Percentiles rank a stretch among this genome's conserved stretches.
Evolutionary conservation across 2,329 filamentous ascomycete species (phyloP).

Genomic region (Biscogniauxia marginata): DNA sequence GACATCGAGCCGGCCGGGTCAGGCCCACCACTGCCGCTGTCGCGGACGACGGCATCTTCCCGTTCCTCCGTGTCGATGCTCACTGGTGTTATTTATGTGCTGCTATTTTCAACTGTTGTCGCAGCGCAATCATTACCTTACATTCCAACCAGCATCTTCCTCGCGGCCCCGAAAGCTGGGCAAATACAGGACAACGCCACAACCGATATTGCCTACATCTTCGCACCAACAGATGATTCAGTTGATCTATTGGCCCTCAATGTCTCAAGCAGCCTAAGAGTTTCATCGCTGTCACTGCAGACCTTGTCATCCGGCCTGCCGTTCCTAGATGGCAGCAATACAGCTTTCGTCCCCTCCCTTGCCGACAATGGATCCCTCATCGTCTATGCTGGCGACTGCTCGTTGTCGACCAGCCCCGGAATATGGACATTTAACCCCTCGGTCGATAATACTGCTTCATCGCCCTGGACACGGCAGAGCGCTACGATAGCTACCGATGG

Average conservation of each 20-base stretch:
- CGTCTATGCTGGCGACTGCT: conserved; percentile 74
- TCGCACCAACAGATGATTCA: conserved; percentile 53
- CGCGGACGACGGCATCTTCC: conserved; percentile 22
- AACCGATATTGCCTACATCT: conserved; percentile 64
- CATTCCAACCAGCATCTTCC: conserved; percentile 71
- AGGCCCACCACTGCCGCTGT: not conserved
- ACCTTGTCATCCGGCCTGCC: conserved; percentile 58
- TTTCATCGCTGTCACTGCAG: conserved; percentile 43
- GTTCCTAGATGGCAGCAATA: conserved; percentile 55
- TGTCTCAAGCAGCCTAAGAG: conserved; percentile 55
- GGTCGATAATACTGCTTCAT: conserved; percentile 34
- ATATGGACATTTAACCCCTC: conserved; percentile 68
- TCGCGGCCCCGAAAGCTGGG: conserved; percentile 47
- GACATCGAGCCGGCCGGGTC: conserved; percentile 20
- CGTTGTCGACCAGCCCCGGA: conserved; percentile 47
- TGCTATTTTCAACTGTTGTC: conserved; percentile 17
- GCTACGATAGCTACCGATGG: conserved; percentile 20
- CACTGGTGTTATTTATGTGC: conserved; percentile 3
- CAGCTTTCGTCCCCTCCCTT: conserved; percentile 66
- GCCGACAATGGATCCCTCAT: conserved; percentile 67
- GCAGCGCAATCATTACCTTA: conserved; percentile 64
- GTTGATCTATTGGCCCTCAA: conserved; percentile 64
- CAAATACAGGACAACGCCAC: conserved; percentile 31
- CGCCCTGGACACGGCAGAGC: conserved; percentile 42
- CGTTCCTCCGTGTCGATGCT: conserved; percentile 20